Evolutionary conservation across 225 moss, liverwort and hornwort species (phyloP).

Genomic region (Pleurozium schreberi): DNA sequence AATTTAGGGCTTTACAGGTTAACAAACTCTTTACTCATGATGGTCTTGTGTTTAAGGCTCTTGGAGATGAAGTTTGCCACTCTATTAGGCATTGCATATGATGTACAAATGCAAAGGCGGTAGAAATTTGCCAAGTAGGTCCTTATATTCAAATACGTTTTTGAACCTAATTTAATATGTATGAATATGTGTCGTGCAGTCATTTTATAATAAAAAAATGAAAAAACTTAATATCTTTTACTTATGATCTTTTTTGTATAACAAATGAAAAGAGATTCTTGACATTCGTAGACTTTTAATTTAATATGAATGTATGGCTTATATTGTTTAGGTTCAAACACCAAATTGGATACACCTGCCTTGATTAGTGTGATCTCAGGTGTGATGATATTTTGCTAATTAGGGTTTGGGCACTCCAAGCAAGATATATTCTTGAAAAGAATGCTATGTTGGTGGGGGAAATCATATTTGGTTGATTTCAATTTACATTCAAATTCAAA

Average conservation of each 20-base stretch:
- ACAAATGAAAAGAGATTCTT: not conserved
- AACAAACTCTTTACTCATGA: not conserved
- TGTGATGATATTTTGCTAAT: too few species aligned
- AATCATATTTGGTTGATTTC: not conserved
- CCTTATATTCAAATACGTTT: not conserved
- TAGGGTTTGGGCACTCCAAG: not conserved
- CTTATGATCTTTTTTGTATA: too few species aligned
- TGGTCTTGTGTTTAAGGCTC: not conserved
- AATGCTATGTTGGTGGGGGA: not conserved
- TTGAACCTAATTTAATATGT: not conserved
- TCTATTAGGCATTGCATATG: not conserved
- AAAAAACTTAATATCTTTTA: not conserved
- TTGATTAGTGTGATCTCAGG: not conserved
- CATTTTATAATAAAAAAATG: too few species aligned
- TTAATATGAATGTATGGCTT: not conserved
- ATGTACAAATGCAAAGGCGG: not conserved
- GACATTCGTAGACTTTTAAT: rapidly evolving
- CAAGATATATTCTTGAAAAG: not conserved
- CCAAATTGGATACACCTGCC: not conserved
- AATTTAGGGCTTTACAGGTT: too few species aligned
- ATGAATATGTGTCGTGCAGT: rapidly evolving
- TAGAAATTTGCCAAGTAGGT: not conserved
- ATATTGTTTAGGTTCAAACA: not conserved
- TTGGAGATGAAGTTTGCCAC: not conserved
- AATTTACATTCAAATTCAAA: not conserved